These are phyloP conservation scores for Annona cherimola DNA, from an alignment of 164 flowering plant genomes.

Conservation along the genomic window DNA sequence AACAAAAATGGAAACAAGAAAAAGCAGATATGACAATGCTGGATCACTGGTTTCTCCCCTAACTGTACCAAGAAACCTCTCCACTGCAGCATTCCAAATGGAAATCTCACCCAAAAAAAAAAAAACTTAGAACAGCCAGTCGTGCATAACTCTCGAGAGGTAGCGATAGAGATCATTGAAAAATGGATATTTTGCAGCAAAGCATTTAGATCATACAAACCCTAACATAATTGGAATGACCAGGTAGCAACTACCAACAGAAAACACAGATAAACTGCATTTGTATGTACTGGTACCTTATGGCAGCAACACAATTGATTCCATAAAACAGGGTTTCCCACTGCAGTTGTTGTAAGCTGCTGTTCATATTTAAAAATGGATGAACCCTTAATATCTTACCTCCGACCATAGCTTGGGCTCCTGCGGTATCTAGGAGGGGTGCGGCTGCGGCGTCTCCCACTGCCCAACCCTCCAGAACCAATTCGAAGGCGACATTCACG, in stretches of 20 bases:
- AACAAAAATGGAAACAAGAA: not conserved
- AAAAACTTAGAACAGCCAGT: no score
- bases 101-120: no score
- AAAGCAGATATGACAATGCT: not conserved
- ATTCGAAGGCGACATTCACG: slow-evolving; percentile 80
- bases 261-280: not conserved
- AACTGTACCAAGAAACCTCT: no score
- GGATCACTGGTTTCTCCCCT: not conserved
- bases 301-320: not conserved
- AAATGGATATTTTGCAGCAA: not conserved
- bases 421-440: slow-evolving; percentile 68
- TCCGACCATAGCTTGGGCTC: slow-evolving; percentile 92
- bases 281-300: not conserved
- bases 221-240: not conserved
- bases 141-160: no score
- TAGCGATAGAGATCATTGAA: no score
- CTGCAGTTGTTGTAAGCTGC: not conserved
- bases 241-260: not conserved
- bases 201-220: not conserved
- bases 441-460: slow-evolving; percentile 75
- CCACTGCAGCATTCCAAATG: no score
- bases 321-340: no score
- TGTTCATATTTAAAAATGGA: not conserved
- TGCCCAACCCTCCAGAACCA: slow-evolving; percentile 41
- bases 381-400: slow-evolving; percentile 31